Evolutionary conservation across 176 grass and related monocot genomes (phyloP).

Genomic region (Aegilops bicornis): DNA sequence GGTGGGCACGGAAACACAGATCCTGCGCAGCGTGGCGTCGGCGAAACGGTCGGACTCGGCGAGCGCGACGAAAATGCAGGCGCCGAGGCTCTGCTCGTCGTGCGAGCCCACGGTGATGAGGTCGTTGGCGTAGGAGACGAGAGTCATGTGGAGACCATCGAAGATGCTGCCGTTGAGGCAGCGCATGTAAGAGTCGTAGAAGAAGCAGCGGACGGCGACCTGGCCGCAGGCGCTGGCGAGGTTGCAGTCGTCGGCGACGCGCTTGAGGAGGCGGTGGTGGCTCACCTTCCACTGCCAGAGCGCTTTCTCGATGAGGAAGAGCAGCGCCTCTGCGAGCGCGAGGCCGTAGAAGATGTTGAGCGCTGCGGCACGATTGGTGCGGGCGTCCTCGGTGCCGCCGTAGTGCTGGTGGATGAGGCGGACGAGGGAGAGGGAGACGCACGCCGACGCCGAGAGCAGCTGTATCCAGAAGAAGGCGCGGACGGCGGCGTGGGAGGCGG

Average conservation of each 20-base stretch:
- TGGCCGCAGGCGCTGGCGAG: conserved; percentile 22
- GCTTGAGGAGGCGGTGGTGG: conserved; percentile 39
- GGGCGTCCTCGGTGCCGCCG: conserved; percentile 29
- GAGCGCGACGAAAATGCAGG: conserved; percentile 40
- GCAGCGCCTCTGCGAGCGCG: conserved; percentile 53
- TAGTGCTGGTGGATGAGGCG: conserved; percentile 54
- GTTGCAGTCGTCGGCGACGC: conserved; percentile 53
- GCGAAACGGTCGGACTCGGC: conserved; percentile 35
- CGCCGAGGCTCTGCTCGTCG: conserved; percentile 51
- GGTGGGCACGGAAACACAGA: conserved; percentile 32
- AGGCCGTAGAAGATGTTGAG: conserved; percentile 64
- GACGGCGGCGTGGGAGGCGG: conserved; percentile 43
- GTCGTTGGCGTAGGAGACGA: conserved; percentile 52
- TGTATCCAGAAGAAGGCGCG: conserved; percentile 62
- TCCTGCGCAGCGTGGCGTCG: conserved; percentile 36
- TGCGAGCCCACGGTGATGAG: conserved; percentile 42
- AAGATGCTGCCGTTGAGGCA: conserved; percentile 55
- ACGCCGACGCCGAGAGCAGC: conserved; percentile 47
- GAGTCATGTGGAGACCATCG: conserved; percentile 46
- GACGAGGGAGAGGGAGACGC: conserved; percentile 51
- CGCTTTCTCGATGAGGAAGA: conserved; percentile 62
- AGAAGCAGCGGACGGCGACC: conserved; percentile 49
- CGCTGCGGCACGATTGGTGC: conserved; percentile 34
- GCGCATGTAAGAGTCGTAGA: conserved; percentile 54
- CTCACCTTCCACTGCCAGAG: conserved; percentile 56